These are phyloP conservation scores for Paraphaeosphaeria sporulosa DNA, from an alignment of 2,329 filamentous ascomycete genomes.

Conservation along the genomic window DNA sequence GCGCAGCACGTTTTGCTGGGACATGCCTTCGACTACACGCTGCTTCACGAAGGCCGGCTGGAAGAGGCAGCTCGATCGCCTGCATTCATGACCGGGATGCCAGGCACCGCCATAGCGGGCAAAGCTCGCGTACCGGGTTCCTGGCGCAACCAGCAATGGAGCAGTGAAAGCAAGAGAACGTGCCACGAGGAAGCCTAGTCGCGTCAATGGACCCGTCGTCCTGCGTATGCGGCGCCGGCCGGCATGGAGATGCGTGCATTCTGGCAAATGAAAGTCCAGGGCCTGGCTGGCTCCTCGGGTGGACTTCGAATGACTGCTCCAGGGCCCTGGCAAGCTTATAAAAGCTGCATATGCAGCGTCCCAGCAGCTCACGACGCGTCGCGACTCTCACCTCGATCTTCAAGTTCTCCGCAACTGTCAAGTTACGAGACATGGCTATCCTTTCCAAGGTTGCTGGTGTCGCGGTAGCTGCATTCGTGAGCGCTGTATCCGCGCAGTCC, in stretches of 20 bases:
- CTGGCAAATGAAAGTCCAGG: conserved; percentile 15
- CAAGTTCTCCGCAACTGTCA: conserved; percentile 6
- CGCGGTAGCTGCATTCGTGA: conserved; percentile 37
- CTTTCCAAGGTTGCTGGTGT: conserved; percentile 34
- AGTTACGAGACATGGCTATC: conserved; percentile 40
- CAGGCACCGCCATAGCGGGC: conserved; percentile 29
- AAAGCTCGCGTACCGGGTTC: conserved; percentile 26
- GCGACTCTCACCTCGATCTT: neutral
- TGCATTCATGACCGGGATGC: conserved; percentile 25
- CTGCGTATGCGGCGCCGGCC: conserved; percentile 25
- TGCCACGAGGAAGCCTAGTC: conserved; percentile 38
- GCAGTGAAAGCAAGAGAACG: conserved; percentile 40
- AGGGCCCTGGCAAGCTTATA: conserved; percentile 38
- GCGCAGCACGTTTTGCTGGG: conserved; percentile 17
- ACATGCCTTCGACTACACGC: neutral
- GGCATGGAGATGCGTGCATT: conserved; percentile 22
- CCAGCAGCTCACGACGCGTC: conserved; percentile 19
- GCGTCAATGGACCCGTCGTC: conserved; percentile 18
- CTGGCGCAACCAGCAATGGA: conserved; percentile 23
- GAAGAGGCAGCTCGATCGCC: conserved; percentile 34
- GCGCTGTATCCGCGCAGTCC: conserved; percentile 56
- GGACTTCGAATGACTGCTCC: conserved; percentile 32
- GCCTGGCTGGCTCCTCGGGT: conserved; percentile 12
- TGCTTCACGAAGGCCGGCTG: conserved; percentile 2
- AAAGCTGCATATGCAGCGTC: conserved; percentile 29